Evolutionary conservation across 768 basidiomycete genomes (phyloP).

Genomic region (Coprinopsis sp.): DNA sequence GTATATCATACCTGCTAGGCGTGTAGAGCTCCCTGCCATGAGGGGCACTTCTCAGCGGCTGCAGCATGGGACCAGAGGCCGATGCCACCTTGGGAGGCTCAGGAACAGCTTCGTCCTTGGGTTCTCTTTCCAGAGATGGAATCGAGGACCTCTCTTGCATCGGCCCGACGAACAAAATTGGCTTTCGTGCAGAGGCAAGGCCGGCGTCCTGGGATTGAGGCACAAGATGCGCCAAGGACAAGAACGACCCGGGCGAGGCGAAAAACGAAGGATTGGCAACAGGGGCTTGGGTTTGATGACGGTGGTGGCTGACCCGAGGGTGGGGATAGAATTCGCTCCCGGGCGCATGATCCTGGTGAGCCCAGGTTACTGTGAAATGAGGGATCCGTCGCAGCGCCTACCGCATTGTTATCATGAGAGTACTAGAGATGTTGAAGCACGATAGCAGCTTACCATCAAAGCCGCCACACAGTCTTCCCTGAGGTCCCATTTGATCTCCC

Average conservation of each 20-base stretch:
- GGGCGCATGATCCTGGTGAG: slow-evolving; percentile 46
- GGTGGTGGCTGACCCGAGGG: slow-evolving; percentile 1
- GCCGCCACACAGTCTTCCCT: slow-evolving; percentile 73
- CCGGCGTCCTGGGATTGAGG: not conserved
- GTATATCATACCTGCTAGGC: no score
- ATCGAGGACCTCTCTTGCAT: no score
- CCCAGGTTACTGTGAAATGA: slow-evolving; percentile 75
- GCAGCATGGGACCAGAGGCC: no score
- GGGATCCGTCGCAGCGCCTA: slow-evolving; percentile 69
- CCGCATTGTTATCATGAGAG: not conserved
- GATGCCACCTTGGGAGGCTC: no score
- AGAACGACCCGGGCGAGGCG: not conserved
- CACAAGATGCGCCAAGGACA: not conserved
- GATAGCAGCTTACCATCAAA: slow-evolving; percentile 46
- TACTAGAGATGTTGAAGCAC: slow-evolving; percentile 2
- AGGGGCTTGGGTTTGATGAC: slow-evolving; percentile 21
- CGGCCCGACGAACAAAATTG: not conserved
- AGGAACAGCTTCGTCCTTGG: not conserved
- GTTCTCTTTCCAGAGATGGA: no score
- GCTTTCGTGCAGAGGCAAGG: not conserved
- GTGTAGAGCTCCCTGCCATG: no score
- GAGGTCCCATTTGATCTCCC: slow-evolving; percentile 78
- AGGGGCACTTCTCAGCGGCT: no score
- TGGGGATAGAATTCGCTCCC: slow-evolving; percentile 17
- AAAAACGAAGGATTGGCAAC: not conserved